phyloP scores from a whole-genome alignment of 2,329 filamentous ascomycete genomes.

The Pseudogymnoascus verrucosus region DNA sequence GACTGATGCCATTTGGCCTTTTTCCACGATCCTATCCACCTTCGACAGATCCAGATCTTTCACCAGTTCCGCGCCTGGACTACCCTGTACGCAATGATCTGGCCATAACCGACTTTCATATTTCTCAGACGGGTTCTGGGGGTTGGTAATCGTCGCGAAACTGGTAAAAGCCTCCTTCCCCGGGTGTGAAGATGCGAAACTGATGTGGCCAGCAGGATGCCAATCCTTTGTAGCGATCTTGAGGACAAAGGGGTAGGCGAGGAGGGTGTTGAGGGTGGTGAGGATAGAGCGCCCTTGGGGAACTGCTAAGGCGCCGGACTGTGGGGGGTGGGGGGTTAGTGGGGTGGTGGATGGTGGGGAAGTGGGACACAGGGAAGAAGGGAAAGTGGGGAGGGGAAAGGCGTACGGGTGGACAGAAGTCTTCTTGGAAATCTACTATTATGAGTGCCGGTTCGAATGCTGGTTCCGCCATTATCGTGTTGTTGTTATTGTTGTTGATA shows the following conservation, averaged over 20 bases:
- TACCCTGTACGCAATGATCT: conserved; percentile 74
- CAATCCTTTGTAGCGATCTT: conserved; percentile 88
- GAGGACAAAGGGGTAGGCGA: conserved; percentile 60
- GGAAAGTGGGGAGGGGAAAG: too few relatives aligned
- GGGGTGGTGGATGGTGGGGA: neutral
- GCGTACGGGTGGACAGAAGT: conserved; percentile 81
- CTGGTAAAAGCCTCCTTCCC: conserved; percentile 61
- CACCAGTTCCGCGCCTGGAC: conserved; percentile 63
- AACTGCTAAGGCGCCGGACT: conserved; percentile 86
- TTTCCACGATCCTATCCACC: conserved; percentile 64
- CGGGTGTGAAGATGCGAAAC: conserved; percentile 75
- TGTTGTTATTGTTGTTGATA: neutral
- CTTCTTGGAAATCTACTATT: conserved; percentile 85
- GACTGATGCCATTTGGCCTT: conserved; percentile 64
- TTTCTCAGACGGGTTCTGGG: conserved; percentile 50
- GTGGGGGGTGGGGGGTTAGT: conserved; percentile 17
- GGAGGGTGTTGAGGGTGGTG: conserved; percentile 64
- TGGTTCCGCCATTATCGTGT: conserved; percentile 14
- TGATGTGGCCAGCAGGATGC: conserved; percentile 76
- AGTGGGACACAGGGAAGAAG: too few relatives aligned
- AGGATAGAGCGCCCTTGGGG: conserved; percentile 61
- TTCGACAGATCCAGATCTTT: conserved; percentile 55
- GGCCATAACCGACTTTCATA: conserved; percentile 77
- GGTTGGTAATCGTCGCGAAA: conserved; percentile 56
- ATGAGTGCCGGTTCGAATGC: conserved; percentile 50